phyloP scores from a whole-genome alignment of 106 monocot genomes.

The Dioscorea alata region DNA sequence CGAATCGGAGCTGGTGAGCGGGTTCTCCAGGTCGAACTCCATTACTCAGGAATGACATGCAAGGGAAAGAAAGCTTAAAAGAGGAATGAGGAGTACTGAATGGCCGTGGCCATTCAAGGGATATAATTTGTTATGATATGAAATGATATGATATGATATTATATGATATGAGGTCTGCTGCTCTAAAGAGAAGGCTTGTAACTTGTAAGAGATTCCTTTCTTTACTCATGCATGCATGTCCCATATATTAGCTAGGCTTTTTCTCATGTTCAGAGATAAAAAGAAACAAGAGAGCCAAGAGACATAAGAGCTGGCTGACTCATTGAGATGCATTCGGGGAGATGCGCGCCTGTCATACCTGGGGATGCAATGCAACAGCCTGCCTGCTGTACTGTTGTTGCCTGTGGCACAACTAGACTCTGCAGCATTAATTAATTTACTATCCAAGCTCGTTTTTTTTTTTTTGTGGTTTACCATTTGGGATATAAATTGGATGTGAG shows the following conservation, averaged over 20 bases:
- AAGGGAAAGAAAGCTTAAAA: not conserved
- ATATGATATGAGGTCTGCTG: not conserved
- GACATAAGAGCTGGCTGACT: not conserved
- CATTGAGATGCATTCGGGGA: not conserved
- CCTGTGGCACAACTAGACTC: not conserved
- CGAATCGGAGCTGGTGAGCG: conserved; percentile 26
- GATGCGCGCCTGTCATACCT: not conserved
- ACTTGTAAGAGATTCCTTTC: too few species aligned
- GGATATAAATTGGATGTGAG: not conserved
- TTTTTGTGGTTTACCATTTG: not conserved
- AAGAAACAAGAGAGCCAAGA: not conserved
- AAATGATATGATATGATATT: not conserved
- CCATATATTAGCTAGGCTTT: too few species aligned
- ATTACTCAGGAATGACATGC: not conserved
- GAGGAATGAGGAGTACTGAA: too few species aligned
- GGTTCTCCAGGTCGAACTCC: conserved; percentile 52
- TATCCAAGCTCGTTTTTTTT: not conserved
- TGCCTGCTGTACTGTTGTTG: not conserved
- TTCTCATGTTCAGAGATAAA: too few species aligned
- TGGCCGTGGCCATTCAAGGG: not conserved
- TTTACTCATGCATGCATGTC: too few species aligned
- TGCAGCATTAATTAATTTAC: not conserved
- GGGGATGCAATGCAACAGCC: not conserved
- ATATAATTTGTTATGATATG: not conserved
- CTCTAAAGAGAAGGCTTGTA: not conserved